These are phyloP conservation scores for Aphanomyces invadans DNA, from an alignment of 352 stramenopile genomes.

Conservation along the genomic window DNA sequence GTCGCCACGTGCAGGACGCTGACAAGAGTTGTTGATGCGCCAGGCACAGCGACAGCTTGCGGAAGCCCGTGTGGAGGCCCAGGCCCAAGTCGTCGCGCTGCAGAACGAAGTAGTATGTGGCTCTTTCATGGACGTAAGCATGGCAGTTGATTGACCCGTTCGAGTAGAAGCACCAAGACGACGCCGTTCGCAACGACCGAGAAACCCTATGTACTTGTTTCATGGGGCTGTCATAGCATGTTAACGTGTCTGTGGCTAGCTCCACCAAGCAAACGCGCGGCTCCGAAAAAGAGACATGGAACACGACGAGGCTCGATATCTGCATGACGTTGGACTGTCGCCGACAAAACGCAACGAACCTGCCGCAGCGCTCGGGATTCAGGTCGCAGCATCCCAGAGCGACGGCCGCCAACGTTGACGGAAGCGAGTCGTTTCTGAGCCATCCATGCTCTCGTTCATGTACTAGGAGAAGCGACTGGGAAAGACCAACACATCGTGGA, in stretches of 20 bases:
- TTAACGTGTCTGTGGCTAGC: not conserved
- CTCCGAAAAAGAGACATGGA: not conserved
- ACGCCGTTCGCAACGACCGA: not conserved
- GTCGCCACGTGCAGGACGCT: no score
- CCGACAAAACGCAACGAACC: slow-evolving; percentile 28
- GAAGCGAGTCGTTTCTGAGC: no score
- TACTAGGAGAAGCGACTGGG: not conserved
- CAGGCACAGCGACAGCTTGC: not conserved
- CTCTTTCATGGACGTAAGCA: not conserved
- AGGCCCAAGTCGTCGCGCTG: not conserved
- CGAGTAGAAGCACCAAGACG: slow-evolving; percentile 30
- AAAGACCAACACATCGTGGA: not conserved
- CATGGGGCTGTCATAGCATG: no score
- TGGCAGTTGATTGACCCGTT: slow-evolving; percentile 41
- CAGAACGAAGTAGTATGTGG: not conserved
- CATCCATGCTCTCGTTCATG: slow-evolving; percentile 5
- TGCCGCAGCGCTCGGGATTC: slow-evolving; percentile 34
- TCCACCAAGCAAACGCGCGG: not conserved
- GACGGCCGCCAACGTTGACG: slow-evolving; percentile 32
- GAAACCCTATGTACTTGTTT: slow-evolving; percentile 13
- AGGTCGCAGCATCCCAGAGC: no score
- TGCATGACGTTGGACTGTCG: slow-evolving; percentile 23
- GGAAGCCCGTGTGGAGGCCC: not conserved
- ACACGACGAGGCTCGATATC: not conserved
- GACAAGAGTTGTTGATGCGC: no score